These are phyloP conservation scores for Pezicula rhizophila DNA, from an alignment of 2,329 filamentous ascomycete genomes.

Conservation along the genomic window DNA sequence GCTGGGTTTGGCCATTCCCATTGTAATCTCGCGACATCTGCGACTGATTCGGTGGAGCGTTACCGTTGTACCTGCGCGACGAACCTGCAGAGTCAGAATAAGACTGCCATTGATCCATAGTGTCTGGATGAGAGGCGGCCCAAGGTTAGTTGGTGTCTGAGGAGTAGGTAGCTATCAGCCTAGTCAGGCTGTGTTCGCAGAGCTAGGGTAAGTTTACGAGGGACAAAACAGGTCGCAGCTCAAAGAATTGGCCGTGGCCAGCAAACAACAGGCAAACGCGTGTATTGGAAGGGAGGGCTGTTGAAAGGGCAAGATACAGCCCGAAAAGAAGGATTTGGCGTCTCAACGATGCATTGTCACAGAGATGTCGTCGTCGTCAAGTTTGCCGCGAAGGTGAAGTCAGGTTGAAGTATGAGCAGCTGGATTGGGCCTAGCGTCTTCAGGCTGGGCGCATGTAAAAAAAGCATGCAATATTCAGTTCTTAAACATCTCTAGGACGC, in stretches of 20 bases:
- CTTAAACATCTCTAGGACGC: too few relatives aligned
- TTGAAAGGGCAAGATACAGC: too few relatives aligned
- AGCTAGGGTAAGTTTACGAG: constrained; percentile 3
- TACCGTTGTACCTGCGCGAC: constrained; percentile 59
- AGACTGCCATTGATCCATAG: constrained; percentile 61
- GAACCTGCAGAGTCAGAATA: constrained; percentile 60
- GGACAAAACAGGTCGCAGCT: constrained; percentile 5
- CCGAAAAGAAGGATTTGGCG: too few relatives aligned
- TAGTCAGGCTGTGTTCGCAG: constrained; percentile 1
- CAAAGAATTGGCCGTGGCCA: background rate
- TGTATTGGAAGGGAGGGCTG: too few relatives aligned
- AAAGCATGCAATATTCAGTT: too few relatives aligned
- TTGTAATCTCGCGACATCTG: constrained; percentile 42
- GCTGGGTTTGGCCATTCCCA: constrained; percentile 37
- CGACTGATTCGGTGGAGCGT: constrained; percentile 38
- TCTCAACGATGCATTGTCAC: too few relatives aligned
- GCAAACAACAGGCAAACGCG: too few relatives aligned
- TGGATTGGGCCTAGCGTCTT: too few relatives aligned
- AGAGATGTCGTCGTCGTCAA: too few relatives aligned
- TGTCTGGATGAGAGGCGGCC: constrained; percentile 14
- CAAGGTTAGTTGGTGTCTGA: constrained; percentile 1
- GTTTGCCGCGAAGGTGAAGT: too few relatives aligned
- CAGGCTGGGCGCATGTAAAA: too few relatives aligned
- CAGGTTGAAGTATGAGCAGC: too few relatives aligned
- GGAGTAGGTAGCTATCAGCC: background rate